Percentiles rank a stretch among this genome's conserved stretches.
phyloP scores from a whole-genome alignment of 768 basidiomycete species.

The Hysterangium stoloniferum region DNA sequence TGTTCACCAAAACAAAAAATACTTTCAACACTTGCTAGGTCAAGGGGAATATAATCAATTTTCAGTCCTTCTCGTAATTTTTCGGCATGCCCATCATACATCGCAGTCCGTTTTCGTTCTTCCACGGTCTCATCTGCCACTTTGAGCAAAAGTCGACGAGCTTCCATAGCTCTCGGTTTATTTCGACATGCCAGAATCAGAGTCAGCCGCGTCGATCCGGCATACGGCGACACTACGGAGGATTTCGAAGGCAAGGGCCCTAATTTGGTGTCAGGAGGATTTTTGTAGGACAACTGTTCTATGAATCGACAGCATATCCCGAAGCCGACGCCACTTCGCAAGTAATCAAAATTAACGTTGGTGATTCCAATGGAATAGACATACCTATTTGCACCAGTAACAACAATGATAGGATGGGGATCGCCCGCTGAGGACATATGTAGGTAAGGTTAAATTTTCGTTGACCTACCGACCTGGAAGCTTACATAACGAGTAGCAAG shows the following conservation, averaged over 20 bases:
- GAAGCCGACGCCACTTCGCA: slow-evolving; percentile 68
- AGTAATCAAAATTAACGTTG: slow-evolving; percentile 10
- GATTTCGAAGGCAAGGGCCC: slow-evolving; percentile 27
- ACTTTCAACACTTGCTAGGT: slow-evolving; percentile 53
- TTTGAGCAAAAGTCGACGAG: slow-evolving; percentile 44
- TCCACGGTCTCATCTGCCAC: slow-evolving; percentile 50
- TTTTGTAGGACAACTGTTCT: slow-evolving; percentile 47
- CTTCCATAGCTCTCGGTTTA: slow-evolving; percentile 51
- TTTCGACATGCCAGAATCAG: slow-evolving; percentile 79
- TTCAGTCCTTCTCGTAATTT: slow-evolving; percentile 50
- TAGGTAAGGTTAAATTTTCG: too few relatives aligned
- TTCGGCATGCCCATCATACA: slow-evolving; percentile 46
- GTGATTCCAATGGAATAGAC: slow-evolving; percentile 13
- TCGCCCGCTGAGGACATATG: too few relatives aligned
- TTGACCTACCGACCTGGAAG: too few relatives aligned
- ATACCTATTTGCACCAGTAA: slow-evolving; percentile 67
- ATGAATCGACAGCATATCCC: slow-evolving; percentile 77
- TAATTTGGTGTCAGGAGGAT: slow-evolving; percentile 39
- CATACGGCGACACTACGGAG: slow-evolving; percentile 13
- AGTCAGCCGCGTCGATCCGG: slow-evolving; percentile 33
- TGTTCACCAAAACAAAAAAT: slow-evolving; percentile 56
- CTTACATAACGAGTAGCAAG: too few relatives aligned
- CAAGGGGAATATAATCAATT: slow-evolving; percentile 55
- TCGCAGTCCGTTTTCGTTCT: slow-evolving; percentile 25
- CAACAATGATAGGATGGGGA: slow-evolving; percentile 44